phyloP scores from a whole-genome alignment of 1,284 basidiomycete genomes.

The Bjerkandera adusta region DNA sequence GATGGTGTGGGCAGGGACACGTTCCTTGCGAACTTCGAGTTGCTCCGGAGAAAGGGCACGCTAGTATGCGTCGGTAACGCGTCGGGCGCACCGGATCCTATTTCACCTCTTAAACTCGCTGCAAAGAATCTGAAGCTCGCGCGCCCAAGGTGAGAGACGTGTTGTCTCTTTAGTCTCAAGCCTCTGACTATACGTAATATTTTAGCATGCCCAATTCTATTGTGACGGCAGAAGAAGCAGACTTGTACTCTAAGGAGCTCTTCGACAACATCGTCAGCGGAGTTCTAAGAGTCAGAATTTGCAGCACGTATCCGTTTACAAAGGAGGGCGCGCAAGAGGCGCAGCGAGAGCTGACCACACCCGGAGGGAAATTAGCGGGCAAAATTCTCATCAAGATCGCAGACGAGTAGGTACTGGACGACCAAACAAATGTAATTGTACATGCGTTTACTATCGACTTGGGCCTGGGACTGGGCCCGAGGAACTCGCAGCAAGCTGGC shows the following conservation, averaged over 20 bases:
- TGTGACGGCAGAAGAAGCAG: slow-evolving; percentile 69
- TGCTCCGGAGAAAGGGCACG: slow-evolving; percentile 79
- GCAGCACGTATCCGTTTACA: slow-evolving; percentile 82
- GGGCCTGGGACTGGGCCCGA: too few species aligned
- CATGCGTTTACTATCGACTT: too few species aligned
- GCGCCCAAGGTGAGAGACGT: slow-evolving; percentile 62
- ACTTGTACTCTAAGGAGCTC: slow-evolving; percentile 63
- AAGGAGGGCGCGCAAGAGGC: slow-evolving; percentile 77
- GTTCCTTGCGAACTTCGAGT: slow-evolving; percentile 82
- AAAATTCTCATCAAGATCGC: slow-evolving; percentile 74
- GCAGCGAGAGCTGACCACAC: slow-evolving; percentile 70
- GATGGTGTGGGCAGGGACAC: slow-evolving; percentile 96
- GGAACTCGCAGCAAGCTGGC: too few species aligned
- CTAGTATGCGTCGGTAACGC: slow-evolving; percentile 91
- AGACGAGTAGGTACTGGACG: slow-evolving; percentile 18
- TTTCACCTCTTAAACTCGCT: slow-evolving; percentile 71
- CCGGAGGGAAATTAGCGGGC: slow-evolving; percentile 72
- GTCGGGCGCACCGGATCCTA: slow-evolving; percentile 75
- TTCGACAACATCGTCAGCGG: slow-evolving; percentile 64
- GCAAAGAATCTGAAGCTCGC: slow-evolving; percentile 84
- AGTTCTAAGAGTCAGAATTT: slow-evolving; percentile 67
- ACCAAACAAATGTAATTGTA: too few species aligned
- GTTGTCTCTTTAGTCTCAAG: neutral
- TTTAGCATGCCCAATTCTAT: slow-evolving; percentile 64
- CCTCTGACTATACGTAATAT: neutral